Evolutionary conservation across 2,329 filamentous ascomycete genomes (phyloP).

Genomic region (Neonectria ditissima): DNA sequence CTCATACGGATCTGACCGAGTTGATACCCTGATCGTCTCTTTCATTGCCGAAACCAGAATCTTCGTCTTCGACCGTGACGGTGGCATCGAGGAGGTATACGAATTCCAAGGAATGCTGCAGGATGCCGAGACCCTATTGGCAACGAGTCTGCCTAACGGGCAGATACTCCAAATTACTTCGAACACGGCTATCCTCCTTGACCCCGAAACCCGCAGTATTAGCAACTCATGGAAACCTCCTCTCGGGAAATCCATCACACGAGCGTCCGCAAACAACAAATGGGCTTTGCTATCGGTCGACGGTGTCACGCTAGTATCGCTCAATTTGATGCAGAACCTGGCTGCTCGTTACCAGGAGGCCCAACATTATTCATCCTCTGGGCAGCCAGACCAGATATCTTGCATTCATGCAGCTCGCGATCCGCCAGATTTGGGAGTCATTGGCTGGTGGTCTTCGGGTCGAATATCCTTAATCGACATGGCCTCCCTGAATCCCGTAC

Average conservation of each 20-base stretch:
- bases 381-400: slow-evolving; percentile 76
- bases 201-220: slow-evolving; percentile 67
- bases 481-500: slow-evolving; percentile 72
- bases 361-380: slow-evolving; percentile 57
- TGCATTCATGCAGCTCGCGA: slow-evolving; percentile 81
- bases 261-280: slow-evolving; percentile 78
- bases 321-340: slow-evolving; percentile 72
- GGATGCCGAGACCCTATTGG: slow-evolving; percentile 78
- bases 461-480: slow-evolving; percentile 80
- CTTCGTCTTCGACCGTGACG: slow-evolving; percentile 79
- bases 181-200: slow-evolving; percentile 70
- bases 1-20: slow-evolving; percentile 59
- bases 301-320: slow-evolving; percentile 77
- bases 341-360: slow-evolving; percentile 70
- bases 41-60: slow-evolving; percentile 86
- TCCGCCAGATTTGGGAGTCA: slow-evolving; percentile 75
- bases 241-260: slow-evolving; percentile 73
- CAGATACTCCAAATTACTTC: slow-evolving; percentile 82
- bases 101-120: slow-evolving; percentile 77
- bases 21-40: slow-evolving; percentile 82
- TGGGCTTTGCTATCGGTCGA: slow-evolving; percentile 80
- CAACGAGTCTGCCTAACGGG: slow-evolving; percentile 71
- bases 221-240: slow-evolving; percentile 69
- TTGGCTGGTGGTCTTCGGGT: slow-evolving; percentile 90
- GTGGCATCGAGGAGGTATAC: slow-evolving; percentile 89